Evolutionary conservation across 169 alveolate genomes (phyloP), one percentile per base, ranked within the genome.

Genomic region (Plasmodium adleri): DNA sequence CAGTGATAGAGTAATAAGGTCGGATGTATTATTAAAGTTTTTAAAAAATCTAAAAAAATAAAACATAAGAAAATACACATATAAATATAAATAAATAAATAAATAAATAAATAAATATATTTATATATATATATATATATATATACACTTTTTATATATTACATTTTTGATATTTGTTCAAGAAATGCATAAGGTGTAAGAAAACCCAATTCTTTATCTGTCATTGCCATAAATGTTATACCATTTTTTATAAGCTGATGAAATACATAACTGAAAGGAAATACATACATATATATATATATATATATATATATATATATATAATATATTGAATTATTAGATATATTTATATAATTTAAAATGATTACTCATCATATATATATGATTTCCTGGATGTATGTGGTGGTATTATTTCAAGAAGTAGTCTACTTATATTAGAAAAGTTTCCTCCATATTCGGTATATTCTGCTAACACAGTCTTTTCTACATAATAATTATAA

Each of bases 191-290:
- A 80, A 43, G 90, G 90, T 0, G 83, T 80, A 68, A 80, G 56
- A 60, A 80, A 80, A 20, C 90, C 90, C 39, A 80, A 72, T 68
- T 80, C 90, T 52, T 70, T 80, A 50, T 80, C 90, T 3, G 90
- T 56, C 90, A 80, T 80, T 26, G 90, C 83, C 90, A 80, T 80
- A 67, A 80, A 80, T 12, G 90, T 80, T 47, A 80, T 67, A 13
- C 90, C 90, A 80, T 80, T 80, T 80, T 80, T 80, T 72, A 80
- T 68, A 39, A 80, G 90, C 52, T 80, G 90, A 43, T 80, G 90
- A 80, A 80, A 80, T 39, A 80, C 90, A 43, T 80, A 80, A 39
- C 90, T 80, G 45, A 74, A 74, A 74, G 22, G 12, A 74, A 58
- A 26, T 43, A 32, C 15, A 3, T 28, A 28, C 39, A 39, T 28